Evolutionary conservation across 257 asterid species (phyloP).

Genomic region (Buddleja alternifolia): DNA sequence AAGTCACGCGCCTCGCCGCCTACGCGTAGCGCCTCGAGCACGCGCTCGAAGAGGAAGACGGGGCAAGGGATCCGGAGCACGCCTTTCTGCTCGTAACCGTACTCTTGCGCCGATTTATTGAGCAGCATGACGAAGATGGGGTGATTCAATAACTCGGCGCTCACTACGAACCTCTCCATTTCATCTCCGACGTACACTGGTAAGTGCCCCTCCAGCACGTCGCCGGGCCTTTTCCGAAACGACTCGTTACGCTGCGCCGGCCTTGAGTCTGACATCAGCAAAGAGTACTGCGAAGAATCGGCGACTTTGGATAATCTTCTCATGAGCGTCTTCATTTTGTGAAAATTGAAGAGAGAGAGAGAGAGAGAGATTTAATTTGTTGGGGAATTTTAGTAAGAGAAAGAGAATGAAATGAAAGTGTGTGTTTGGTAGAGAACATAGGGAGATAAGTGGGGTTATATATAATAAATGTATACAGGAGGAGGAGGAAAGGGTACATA

Average conservation of each 20-base stretch:
- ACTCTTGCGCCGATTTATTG: slow-evolving; percentile 78
- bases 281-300: slow-evolving; percentile 68
- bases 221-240: slow-evolving; percentile 37
- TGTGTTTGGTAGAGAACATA: slow-evolving; percentile 12
- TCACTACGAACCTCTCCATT: slow-evolving; percentile 86
- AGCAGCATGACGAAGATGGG: slow-evolving; percentile 71
- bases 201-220: slow-evolving; percentile 83
- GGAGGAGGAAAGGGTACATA: slow-evolving; percentile 58
- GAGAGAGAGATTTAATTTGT: too few species aligned
- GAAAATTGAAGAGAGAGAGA: background rate
- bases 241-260: slow-evolving; percentile 32
- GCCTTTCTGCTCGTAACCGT: slow-evolving; percentile 85
- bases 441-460: too few species aligned
- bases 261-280: slow-evolving; percentile 48
- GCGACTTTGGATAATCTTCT: slow-evolving; percentile 65
- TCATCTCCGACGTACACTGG: slow-evolving; percentile 97
- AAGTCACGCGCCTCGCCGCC: slow-evolving; percentile 48
- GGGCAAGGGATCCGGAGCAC: slow-evolving; percentile 86
- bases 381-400: slow-evolving; percentile 45
- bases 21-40: slow-evolving; percentile 68
- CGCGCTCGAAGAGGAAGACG: slow-evolving; percentile 77
- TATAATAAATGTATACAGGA: slow-evolving; percentile 37
- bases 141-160: slow-evolving; percentile 79
- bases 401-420: slow-evolving; percentile 23
- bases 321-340: slow-evolving; percentile 70